Conservation (phyloP, 345 rosid species). For the Camelina hispida region DNA sequence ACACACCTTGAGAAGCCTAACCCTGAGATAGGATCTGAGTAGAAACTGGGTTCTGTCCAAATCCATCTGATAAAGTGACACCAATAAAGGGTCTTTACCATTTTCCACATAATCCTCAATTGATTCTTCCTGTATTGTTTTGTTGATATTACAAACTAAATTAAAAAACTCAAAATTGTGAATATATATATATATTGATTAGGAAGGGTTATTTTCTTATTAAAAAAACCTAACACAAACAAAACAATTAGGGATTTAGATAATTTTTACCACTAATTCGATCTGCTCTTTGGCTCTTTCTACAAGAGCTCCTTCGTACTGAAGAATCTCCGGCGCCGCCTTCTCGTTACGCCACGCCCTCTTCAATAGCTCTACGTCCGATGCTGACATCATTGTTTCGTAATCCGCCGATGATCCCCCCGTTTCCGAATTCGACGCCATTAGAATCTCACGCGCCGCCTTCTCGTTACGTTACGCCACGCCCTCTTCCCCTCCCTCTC, state of each 20-base stretch:
- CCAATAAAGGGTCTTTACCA: slow-evolving; percentile 60
- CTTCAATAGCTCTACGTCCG: slow-evolving; percentile 72
- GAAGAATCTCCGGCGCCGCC: slow-evolving; percentile 89
- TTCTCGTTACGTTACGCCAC: too few relatives aligned
- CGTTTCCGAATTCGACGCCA: too few relatives aligned
- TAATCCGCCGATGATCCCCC: slow-evolving; percentile 40
- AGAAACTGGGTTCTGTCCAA: slow-evolving; percentile 80
- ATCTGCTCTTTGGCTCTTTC: slow-evolving; percentile 21
- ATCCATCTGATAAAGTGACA: slow-evolving; percentile 91
- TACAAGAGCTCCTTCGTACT: slow-evolving; percentile 56
- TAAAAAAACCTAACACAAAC: too few relatives aligned
- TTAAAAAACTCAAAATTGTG: too few relatives aligned
- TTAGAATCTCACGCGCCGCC: too few relatives aligned
- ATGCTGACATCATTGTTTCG: slow-evolving; percentile 64
- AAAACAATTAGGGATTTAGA: neutral
- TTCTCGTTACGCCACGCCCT: slow-evolving; percentile 93
- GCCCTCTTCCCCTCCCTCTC: too few relatives aligned
- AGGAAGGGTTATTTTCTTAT: too few relatives aligned
- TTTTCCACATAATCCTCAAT: slow-evolving; percentile 38
- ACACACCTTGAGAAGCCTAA: slow-evolving; percentile 79
- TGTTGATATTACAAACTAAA: neutral
- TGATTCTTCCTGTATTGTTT: slow-evolving; percentile 37
- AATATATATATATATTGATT: too few relatives aligned
- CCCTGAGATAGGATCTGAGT: slow-evolving; percentile 87
- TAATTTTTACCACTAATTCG: neutral